Evolutionary conservation across 768 basidiomycete species (phyloP), one percentile per base, ranked within the genome.

Genomic region (Agaricus subrufescens): DNA sequence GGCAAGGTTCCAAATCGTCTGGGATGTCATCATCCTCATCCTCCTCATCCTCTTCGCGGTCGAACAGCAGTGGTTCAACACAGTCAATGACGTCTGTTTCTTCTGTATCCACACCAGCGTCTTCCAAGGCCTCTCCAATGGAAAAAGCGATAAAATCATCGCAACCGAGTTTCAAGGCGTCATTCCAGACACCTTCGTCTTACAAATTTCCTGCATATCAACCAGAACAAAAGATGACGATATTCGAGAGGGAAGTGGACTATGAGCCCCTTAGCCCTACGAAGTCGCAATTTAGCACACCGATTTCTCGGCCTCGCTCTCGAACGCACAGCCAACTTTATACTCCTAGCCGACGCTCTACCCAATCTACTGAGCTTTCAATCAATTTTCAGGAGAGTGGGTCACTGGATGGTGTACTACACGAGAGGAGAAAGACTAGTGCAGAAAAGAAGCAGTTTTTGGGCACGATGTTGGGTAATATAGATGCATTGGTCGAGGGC

Each of bases 401-500:
- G 23, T 40, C 46, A 9, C 54, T 49, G 34, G 58, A 37, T 12
- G 63, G 53, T 29, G 61, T 59, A 30, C 60, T 52, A 44, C 40
- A 61, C 15, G 58, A 57, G 30, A 67, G 73, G 49, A 63, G 73
- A 59, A 77, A 78, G 62, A 87, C 84, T 43, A 91, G 84, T 43
- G 86, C 90, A 57, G 89, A 94, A 72, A 94, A 94, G 74, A 92
- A 87, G 69, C 83, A 84, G 66, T 67, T 90, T 44, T 65, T 96
- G 56, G 87, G 88, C 0, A 85, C 81, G 45, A 86, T 94, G 83
- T 69, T 96, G 44, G 93, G 91, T 3, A 95, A 96, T 66, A 94
- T 96, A 2, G 94, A 95, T 66, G 87, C 89, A 30, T 77, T 96
- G 9, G 91, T 96, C 4, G 91, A 92, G 59, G 87, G 92, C 0